phyloP scores from a whole-genome alignment of 78 protist species.

The Dictyostelium capitatum region DNA sequence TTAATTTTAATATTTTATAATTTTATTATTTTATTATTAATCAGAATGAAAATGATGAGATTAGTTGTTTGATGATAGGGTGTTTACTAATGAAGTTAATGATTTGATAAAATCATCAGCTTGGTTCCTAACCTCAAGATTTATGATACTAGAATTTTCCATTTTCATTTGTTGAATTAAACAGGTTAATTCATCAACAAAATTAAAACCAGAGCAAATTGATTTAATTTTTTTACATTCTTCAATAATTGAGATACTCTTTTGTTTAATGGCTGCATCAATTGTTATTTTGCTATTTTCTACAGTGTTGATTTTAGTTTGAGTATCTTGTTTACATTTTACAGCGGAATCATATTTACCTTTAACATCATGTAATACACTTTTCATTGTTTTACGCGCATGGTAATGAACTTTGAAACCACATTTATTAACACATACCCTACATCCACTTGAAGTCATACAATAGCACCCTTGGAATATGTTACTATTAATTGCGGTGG shows the following conservation, averaged over 20 bases:
- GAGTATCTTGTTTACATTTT: not conserved
- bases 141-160: constrained; percentile 9
- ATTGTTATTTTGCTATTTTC: not conserved
- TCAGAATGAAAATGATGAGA: too few species aligned
- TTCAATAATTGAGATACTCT: not conserved
- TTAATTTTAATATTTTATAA: too few species aligned
- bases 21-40: too few species aligned
- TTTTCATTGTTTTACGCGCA: not conserved
- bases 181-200: constrained; percentile 22
- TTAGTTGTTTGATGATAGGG: too few species aligned
- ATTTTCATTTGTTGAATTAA: constrained; percentile 25
- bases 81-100: constrained; percentile 22
- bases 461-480: constrained; percentile 19
- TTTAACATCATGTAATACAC: not conserved
- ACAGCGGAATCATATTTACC: not conserved
- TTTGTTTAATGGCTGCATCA: not conserved
- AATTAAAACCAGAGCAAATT: constrained; percentile 43
- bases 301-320: not conserved
- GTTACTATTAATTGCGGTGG: not conserved
- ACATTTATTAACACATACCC: not conserved
- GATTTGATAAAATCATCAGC: constrained; percentile 44
- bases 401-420: constrained; percentile 3
- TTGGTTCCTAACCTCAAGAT: constrained; percentile 17
- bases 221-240: not conserved
- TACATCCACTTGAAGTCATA: not conserved